A percentile compares a stretch with the other conserved stretches of the same genome.
phyloP scores from a whole-genome alignment of 768 basidiomycete genomes.

The Myochromella boudieri region DNA sequence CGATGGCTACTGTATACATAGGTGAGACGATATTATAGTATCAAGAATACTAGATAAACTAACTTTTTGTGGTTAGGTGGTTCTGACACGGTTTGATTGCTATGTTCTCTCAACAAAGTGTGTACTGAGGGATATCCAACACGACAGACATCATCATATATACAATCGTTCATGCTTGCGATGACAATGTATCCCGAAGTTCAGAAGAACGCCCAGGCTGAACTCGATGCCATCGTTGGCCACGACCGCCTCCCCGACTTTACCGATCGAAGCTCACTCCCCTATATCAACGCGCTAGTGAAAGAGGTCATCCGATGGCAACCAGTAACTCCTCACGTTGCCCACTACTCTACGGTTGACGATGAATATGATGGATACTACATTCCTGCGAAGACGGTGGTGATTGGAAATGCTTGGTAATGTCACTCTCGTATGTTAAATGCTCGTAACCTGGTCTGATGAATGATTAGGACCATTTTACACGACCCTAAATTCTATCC shows the following conservation, averaged over 20 bases:
- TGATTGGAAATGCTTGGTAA: slow-evolving; percentile 57
- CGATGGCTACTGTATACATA: slow-evolving; percentile 54
- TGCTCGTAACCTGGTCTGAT: slow-evolving; percentile 20
- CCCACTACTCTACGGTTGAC: slow-evolving; percentile 58
- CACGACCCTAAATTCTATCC: slow-evolving; percentile 56
- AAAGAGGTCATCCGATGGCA: slow-evolving; percentile 61
- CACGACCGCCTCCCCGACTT: slow-evolving; percentile 60
- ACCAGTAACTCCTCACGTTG: slow-evolving; percentile 45
- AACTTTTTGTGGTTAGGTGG: slow-evolving; percentile 39
- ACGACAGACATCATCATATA: slow-evolving; percentile 69
- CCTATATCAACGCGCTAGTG: slow-evolving; percentile 58
- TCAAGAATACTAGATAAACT: background rate
- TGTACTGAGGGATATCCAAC: slow-evolving; percentile 7
- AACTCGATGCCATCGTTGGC: slow-evolving; percentile 61
- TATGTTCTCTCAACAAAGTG: background rate
- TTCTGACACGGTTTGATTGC: slow-evolving; percentile 49
- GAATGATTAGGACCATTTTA: slow-evolving; percentile 43
- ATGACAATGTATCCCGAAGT: slow-evolving; percentile 57
- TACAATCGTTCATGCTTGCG: slow-evolving; percentile 63
- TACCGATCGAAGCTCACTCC: slow-evolving; percentile 54
- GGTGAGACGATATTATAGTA: slow-evolving; percentile 26
- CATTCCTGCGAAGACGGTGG: slow-evolving; percentile 57
- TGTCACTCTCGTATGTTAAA: slow-evolving; percentile 2
- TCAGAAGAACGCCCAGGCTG: slow-evolving; percentile 58
- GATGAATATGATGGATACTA: slow-evolving; percentile 62